These are phyloP conservation scores for Diplocarpon mali DNA, from an alignment of 2,329 filamentous ascomycete species.

Conservation along the genomic window DNA sequence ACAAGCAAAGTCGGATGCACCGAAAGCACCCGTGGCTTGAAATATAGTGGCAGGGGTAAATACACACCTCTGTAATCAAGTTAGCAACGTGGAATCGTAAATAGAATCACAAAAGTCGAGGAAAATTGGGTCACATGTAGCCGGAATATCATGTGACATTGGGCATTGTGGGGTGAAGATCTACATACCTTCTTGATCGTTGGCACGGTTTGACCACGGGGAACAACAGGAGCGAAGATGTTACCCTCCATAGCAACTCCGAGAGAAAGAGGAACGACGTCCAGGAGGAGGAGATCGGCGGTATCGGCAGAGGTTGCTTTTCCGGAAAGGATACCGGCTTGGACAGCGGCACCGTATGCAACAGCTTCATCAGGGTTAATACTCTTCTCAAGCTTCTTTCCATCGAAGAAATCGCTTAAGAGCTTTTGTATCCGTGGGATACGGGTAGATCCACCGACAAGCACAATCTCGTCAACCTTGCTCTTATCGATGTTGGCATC, in stretches of 20 bases:
- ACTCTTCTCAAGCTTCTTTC: slow-evolving; percentile 99
- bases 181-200: slow-evolving; percentile 56
- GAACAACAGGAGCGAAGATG: slow-evolving; percentile 91
- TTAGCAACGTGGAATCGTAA: no score
- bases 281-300: slow-evolving; percentile 84
- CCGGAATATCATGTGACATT: no score
- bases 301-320: slow-evolving; percentile 96
- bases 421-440: slow-evolving; percentile 99
- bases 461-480: slow-evolving; percentile 94
- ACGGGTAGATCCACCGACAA: slow-evolving; percentile 98
- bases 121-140: no score
- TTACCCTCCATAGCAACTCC: slow-evolving; percentile 99
- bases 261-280: slow-evolving; percentile 91
- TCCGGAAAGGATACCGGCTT: slow-evolving; percentile 96
- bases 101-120: no score
- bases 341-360: slow-evolving; percentile 95
- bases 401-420: slow-evolving; percentile 96
- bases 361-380: slow-evolving; percentile 99
- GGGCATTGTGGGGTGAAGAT: not conserved
- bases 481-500: slow-evolving; percentile 81
- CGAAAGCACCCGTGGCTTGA: no score
- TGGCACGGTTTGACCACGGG: slow-evolving; percentile 64
- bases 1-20: no score
- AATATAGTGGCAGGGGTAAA: no score
- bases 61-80: no score